Base-by-base conservation (phyloP, 495 filamentous ascomycete species). In the Penicillium bialowiezense region DNA sequence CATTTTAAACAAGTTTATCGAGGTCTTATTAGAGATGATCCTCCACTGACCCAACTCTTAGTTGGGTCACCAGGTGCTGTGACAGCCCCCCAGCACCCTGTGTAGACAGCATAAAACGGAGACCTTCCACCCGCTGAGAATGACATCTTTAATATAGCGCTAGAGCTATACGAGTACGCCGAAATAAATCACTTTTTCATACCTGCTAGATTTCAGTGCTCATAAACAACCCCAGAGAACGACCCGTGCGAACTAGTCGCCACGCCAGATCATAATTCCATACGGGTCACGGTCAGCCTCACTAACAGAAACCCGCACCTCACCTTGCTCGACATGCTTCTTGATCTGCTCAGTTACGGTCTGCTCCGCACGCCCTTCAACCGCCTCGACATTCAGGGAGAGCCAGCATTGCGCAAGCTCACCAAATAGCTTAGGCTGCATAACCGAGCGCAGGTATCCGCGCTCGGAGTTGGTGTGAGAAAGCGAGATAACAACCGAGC, bases 391-490 rank as follows among this genome's bases (percentile, higher is more conserved):
- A 26, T 26, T 3, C 23, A 26, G 8, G 3, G 40, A 56, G 48
- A 73, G 58, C 79, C 79, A 85, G 50, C 82, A 76, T 50, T 73
- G 67, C 19, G 62, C 67, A 41, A 96, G 56, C 20, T 65, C 63
- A 12, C 68, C 67, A 34, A 79, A 63, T 59, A 98, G 69, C 68
- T 82, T 82, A 14, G 67, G 65, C 58, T 77, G 78, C 76, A 98
- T 77, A 41, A 87, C 80, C 24, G 82, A 72, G 56, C 78, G 73
- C 53, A 97, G 67, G 59, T 89, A 97, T 2, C 82, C 85, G 12
- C 92, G 67, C 72, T 97, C 93, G 0, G 86, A 91, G 69, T 97
- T 97, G 50, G 86, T 89, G 65, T 98, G 93, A 52, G 95, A 91
- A 23, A 93, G 77, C 7, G 85, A 84, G 47, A 98, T 78, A 1